Evolutionary conservation across 139 green algal species (phyloP), one percentile per base, ranked within the genome.

Genomic region (Protoeuglena noctilucae): DNA sequence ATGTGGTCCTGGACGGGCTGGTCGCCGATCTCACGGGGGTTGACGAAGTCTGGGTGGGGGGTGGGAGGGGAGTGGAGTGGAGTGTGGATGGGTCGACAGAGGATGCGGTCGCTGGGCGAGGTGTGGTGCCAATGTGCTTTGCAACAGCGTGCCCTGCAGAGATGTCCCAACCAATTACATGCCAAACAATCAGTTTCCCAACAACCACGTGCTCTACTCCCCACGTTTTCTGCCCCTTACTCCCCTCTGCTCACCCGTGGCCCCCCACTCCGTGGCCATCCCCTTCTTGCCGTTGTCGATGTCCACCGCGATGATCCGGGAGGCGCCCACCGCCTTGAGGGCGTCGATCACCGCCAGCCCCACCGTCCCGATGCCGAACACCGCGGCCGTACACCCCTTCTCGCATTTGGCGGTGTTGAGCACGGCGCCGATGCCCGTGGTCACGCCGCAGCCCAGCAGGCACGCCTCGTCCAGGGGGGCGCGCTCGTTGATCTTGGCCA

Each of bases 351-450:
- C 80, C 0, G 90, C 85, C 53, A 96, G 65, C 6, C 86, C 86
- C 29, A 95, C 80, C 2, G 84, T 83, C 7, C 85, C 85, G 54
- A 88, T 52, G 18, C 82, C 76, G 78, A 88, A 92, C 40, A 94
- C 80, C 6, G 89, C 92, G 23, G 93, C 89, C 18, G 73, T 93
- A 28, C 61, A 61, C 23, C 84, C 86, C 3, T 70, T 62, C 63
- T 93, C 64, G 16, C 93, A 86, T 67, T 90, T 89, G 46, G 84
- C 86, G 2, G 91, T 96, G 80, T 97, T 97, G 57, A 74, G 76
- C 14, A 98, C 91, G 3, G 91, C 91, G 24, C 91, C 91, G 70
- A 89, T 80, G 9, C 91, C 88, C 9, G 88, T 87, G 25, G 79
- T 45, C 28, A 94, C 78, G 46, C 86, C 86, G 62, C 86, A 95